Evolutionary conservation across 108 stramenopile genomes (phyloP), one percentile per base, ranked within the genome.

Genomic region (Nitzschia inconspicua): DNA sequence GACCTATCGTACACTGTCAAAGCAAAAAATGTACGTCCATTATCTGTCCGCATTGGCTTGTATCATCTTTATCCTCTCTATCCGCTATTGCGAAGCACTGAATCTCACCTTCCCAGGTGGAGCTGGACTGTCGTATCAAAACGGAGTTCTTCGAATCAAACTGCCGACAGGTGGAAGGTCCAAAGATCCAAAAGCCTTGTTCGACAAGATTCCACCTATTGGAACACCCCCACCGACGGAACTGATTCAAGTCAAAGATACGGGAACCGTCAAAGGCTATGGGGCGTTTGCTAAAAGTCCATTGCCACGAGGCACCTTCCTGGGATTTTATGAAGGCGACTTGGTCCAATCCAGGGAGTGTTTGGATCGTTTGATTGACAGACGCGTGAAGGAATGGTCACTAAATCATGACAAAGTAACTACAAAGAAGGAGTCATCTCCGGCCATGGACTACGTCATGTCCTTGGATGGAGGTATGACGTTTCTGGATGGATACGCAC

Each of bases 401-500:
- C n/a, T n/a, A n/a, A n/a, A n/a, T n/a, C n/a, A n/a, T 25, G 14
- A 53, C 41, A 3, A 52, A 53, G n/a, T 25, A 23, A 16, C 7
- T 47, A 7, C 16, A 7, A 35, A 3, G 18, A 37, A 36, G 3
- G 23, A 49, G 14, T 1, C 26, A 6, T 19, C 5, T 19, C 3
- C 9, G 4, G 23, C 23, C 11, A 65, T 9, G 13, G 74, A 75
- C 32, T 75, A 75, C 32, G 57, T 75, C 23, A 3, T 75, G 25
- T 65, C 68, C 5, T n/a, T 75, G 10, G 74, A 75, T 56, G 74
- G 74, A 0, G 74, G 74, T 19, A 30, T 37, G 32, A 68, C 68
- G 24, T 75, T 70, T 48, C 13, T 75, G 39, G 74, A 75, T 36
- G 74, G 74, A 23, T 70, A 44, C 49, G 67, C 64, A 3, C 29